A percentile compares a stretch with the other conserved stretches of the same genome.
phyloP scores from a whole-genome alignment of 1,284 basidiomycete genomes.

The Dichomitus squalens region DNA sequence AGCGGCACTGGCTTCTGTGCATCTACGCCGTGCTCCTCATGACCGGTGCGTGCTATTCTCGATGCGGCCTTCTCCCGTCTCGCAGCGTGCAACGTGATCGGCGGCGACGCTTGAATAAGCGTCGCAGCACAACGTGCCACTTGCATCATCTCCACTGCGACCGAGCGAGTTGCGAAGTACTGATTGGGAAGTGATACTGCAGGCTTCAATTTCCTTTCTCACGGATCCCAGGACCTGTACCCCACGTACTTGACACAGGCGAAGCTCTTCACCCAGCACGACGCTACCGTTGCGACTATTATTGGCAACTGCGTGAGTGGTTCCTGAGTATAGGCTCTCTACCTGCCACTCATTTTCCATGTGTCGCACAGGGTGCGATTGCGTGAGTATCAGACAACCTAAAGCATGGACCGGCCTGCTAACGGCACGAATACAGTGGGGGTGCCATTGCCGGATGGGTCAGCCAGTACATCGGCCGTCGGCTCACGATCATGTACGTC shows the following conservation, averaged over 20 bases:
- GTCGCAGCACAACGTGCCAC: background rate
- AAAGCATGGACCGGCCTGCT: conserved; percentile 10
- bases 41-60: conserved; percentile 54
- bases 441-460: conserved; percentile 78
- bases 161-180: background rate
- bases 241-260: conserved; percentile 75
- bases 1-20: conserved; percentile 82
- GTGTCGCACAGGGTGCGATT: conserved; percentile 66
- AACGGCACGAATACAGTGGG: conserved; percentile 48
- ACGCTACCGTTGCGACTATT: conserved; percentile 86
- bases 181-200: conserved; percentile 16
- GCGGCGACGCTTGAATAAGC: background rate
- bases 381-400: conserved; percentile 43
- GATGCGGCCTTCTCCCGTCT: background rate
- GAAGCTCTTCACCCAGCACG: conserved; percentile 58
- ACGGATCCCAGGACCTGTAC: conserved; percentile 85
- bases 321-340: conserved; percentile 7
- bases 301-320: conserved; percentile 80
- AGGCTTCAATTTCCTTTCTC: conserved; percentile 94
- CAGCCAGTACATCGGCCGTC: conserved; percentile 87
- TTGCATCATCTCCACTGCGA: background rate
- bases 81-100: background rate
- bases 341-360: conserved; percentile 6
- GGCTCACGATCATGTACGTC: conserved; percentile 80
- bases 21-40: conserved; percentile 84